Evolutionary conservation across 2,329 filamentous ascomycete genomes (phyloP).

Genomic region (Huntiella abstrusa): DNA sequence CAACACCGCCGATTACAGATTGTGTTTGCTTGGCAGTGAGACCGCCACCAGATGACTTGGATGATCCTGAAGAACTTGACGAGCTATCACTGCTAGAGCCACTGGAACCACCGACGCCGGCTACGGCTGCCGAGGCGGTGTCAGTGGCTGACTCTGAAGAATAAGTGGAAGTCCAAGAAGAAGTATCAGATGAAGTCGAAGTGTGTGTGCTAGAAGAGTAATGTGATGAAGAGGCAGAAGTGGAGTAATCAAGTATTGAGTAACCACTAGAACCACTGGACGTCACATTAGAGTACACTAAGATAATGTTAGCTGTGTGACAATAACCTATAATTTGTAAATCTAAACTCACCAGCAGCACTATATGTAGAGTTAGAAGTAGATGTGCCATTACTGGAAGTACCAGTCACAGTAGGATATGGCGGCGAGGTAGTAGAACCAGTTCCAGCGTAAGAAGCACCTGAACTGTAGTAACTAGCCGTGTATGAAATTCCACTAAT

Average conservation of each 20-base stretch:
- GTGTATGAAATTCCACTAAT: constrained; percentile 4
- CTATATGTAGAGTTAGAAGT: constrained; percentile 4
- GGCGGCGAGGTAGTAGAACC: not conserved
- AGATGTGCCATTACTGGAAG: not conserved
- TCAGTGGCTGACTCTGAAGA: not conserved
- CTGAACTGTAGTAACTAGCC: constrained; percentile 1
- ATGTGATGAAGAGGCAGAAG: not conserved
- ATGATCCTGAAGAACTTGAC: constrained; percentile 11
- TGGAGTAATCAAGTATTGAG: constrained; percentile 4
- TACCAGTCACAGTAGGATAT: constrained; percentile 2
- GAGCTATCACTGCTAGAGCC: not conserved
- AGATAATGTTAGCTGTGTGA: not conserved
- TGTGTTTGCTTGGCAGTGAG: constrained; percentile 12
- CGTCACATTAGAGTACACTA: not conserved
- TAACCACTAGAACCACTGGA: not conserved
- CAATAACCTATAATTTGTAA: not conserved
- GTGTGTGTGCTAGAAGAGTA: not conserved
- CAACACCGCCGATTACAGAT: constrained; percentile 33
- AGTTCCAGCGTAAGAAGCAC: not conserved
- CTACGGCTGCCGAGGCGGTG: constrained; percentile 12
- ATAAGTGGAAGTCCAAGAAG: constrained; percentile 1
- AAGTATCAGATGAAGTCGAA: not conserved
- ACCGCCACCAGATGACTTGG: constrained; percentile 1
- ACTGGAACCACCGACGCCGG: constrained; percentile 12
- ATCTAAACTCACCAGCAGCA: constrained; percentile 4